These are phyloP conservation scores for Colletotrichum endophyticum DNA, from an alignment of 2,329 filamentous ascomycete species.

Conservation along the genomic window DNA sequence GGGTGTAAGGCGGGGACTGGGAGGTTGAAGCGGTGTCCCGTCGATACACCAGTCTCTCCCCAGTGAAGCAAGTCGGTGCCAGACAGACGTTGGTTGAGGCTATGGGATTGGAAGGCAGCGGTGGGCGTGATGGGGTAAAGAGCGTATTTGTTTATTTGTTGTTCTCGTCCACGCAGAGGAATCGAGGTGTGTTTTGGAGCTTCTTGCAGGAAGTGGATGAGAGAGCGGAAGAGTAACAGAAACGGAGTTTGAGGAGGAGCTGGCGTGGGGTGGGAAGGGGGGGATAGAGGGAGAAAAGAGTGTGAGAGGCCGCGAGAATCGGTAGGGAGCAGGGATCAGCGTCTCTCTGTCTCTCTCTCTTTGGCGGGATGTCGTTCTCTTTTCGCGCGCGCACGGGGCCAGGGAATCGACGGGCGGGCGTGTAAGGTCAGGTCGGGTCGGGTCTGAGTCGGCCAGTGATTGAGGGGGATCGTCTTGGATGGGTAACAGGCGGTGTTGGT, in stretches of 20 bases:
- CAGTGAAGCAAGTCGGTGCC: background rate
- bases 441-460: background rate
- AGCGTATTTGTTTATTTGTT: slow-evolving; percentile 19
- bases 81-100: slow-evolving; percentile 1
- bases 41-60: background rate
- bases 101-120: background rate
- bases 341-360: background rate
- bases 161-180: slow-evolving; percentile 16
- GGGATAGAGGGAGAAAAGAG: slow-evolving; percentile 19
- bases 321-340: slow-evolving; percentile 12
- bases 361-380: background rate
- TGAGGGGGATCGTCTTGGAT: background rate
- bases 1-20: background rate
- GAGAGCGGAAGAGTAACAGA: slow-evolving; percentile 1
- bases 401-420: background rate
- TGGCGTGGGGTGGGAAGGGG: slow-evolving; percentile 4
- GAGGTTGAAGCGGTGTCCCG: background rate
- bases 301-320: slow-evolving; percentile 3
- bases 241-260: background rate
- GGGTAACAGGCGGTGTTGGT: slow-evolving; percentile 7
- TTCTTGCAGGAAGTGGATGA: background rate
- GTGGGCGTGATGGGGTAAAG: background rate
- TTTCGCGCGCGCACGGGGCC: slow-evolving; percentile 10
- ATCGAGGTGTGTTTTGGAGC: background rate
- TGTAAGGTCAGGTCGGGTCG: background rate